Conservation (phyloP, 1,284 basidiomycete species). For the Boletus sp. region DNA sequence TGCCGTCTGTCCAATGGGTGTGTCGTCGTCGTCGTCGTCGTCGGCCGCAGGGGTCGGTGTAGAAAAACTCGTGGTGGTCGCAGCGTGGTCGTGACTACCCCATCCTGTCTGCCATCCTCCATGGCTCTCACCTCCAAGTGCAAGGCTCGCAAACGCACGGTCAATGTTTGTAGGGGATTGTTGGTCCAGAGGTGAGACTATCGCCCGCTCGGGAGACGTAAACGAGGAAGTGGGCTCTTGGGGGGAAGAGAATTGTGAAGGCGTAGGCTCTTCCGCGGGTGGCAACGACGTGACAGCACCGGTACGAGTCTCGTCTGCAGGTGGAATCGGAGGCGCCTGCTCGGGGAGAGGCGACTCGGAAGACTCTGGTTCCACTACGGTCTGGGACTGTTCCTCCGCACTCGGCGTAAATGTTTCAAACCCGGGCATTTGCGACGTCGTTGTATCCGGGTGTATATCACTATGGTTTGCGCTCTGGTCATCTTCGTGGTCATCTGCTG, state of each 20-base stretch:
- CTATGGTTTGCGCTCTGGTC: conserved; percentile 30
- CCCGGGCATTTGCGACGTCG: conserved; percentile 25
- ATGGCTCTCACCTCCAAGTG: conserved; percentile 58
- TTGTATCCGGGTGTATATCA: conserved; percentile 11
- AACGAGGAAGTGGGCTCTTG: conserved; percentile 25
- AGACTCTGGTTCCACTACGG: conserved; percentile 12
- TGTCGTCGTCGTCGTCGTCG: conserved; percentile 71
- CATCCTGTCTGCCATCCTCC: conserved; percentile 56
- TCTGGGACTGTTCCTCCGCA: conserved; percentile 16
- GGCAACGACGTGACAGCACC: conserved; percentile 1
- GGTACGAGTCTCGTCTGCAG: conserved; percentile 10
- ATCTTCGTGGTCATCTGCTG: conserved; percentile 39
- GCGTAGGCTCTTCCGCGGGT: conserved; percentile 9
- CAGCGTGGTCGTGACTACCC: conserved; percentile 33
- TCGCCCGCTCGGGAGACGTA: conserved; percentile 30
- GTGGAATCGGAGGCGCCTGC: not conserved
- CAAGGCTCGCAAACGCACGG: conserved; percentile 56
- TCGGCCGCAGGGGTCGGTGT: conserved; percentile 17
- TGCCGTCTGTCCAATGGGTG: conserved; percentile 61
- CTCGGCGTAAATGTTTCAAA: conserved; percentile 26
- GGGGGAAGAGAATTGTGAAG: conserved; percentile 16
- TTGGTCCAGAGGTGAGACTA: conserved; percentile 56
- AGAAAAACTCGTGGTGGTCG: conserved; percentile 10
- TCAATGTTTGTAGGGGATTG: conserved; percentile 37
- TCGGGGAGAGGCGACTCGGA: conserved; percentile 8